phyloP scores from a whole-genome alignment of 1,284 basidiomycete species.

The Tausonia pullulans region DNA sequence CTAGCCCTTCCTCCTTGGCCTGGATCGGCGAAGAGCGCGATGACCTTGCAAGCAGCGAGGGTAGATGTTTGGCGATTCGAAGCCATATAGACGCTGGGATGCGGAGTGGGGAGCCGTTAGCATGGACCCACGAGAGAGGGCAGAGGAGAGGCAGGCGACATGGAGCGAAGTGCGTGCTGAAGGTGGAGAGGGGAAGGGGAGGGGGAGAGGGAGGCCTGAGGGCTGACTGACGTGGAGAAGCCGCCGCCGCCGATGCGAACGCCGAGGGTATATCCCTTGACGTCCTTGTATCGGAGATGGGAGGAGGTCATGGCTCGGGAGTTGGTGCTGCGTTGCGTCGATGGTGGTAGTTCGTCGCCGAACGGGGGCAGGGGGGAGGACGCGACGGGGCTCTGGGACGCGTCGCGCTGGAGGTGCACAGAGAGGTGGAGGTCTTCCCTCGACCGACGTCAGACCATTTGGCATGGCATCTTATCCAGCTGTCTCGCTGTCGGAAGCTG shows the following conservation, averaged over 20 bases:
- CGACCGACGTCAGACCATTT: too few relatives aligned
- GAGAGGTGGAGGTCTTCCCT: too few relatives aligned
- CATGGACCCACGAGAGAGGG: too few relatives aligned
- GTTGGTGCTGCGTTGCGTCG: too few relatives aligned
- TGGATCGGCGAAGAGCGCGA: constrained; percentile 47
- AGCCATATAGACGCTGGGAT: constrained; percentile 63
- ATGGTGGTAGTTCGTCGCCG: too few relatives aligned
- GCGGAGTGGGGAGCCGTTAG: not conserved
- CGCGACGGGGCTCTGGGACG: too few relatives aligned
- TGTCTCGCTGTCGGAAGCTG: too few relatives aligned
- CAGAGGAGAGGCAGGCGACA: not conserved
- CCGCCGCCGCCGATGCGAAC: constrained; percentile 72
- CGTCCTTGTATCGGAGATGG: constrained; percentile 4
- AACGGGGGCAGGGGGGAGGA: too few relatives aligned
- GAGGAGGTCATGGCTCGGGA: not conserved
- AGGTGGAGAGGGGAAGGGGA: not conserved
- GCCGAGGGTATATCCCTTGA: constrained; percentile 55
- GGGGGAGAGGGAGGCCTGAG: not conserved
- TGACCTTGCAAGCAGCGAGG: constrained; percentile 76
- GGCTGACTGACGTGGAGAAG: constrained; percentile 55
- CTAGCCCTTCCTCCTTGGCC: constrained; percentile 41
- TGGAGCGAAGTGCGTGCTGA: not conserved
- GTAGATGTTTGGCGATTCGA: constrained; percentile 52
- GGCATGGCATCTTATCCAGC: too few relatives aligned
- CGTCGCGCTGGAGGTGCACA: too few relatives aligned